These are phyloP conservation scores for Fusarium paranaense DNA, from an alignment of 2,329 filamentous ascomycete species.

Conservation along the genomic window DNA sequence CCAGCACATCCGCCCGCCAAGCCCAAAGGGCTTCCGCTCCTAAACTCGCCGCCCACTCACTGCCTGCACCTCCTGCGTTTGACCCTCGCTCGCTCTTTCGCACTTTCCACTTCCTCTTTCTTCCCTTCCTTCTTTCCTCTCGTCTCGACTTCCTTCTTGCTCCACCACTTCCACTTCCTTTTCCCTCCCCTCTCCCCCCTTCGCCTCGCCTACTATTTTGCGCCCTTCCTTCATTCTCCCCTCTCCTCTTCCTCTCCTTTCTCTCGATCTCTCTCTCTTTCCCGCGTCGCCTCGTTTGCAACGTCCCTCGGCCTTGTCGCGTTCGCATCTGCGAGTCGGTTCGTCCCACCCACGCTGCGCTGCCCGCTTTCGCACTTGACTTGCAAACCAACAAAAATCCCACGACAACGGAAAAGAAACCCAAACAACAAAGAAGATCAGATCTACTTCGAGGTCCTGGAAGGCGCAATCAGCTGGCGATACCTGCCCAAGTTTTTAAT, in stretches of 20 bases:
- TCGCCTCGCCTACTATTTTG: conserved; percentile 44
- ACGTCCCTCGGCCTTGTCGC: conserved; percentile 26
- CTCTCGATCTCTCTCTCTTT: conserved; percentile 46
- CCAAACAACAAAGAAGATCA: conserved; percentile 30
- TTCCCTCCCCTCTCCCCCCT: conserved; percentile 45
- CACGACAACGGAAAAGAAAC: conserved; percentile 33
- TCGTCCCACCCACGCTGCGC: conserved; percentile 6
- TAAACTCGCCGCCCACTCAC: conserved; percentile 15
- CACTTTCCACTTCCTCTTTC: conserved; percentile 34
- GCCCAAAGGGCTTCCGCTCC: conserved; percentile 20
- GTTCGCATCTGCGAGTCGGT: conserved; percentile 39
- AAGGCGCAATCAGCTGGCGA: conserved; percentile 47
- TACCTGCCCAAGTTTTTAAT: conserved; percentile 43
- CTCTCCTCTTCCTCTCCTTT: conserved; percentile 44
- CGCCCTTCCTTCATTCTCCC: conserved; percentile 47
- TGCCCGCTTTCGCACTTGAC: conserved; percentile 24
- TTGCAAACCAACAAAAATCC: conserved; percentile 24
- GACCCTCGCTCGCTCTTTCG: not conserved
- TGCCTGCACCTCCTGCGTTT: conserved; percentile 30
- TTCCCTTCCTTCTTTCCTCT: conserved; percentile 48
- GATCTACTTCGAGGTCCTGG: conserved; percentile 38
- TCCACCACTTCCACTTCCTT: conserved; percentile 45
- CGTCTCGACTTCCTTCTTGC: conserved; percentile 31
- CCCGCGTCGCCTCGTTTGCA: conserved; percentile 45
- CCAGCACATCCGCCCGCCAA: conserved; percentile 42